Evolutionary conservation across 371 early-diverging fungal species (phyloP).

Genomic region (Mucor piriformis): DNA sequence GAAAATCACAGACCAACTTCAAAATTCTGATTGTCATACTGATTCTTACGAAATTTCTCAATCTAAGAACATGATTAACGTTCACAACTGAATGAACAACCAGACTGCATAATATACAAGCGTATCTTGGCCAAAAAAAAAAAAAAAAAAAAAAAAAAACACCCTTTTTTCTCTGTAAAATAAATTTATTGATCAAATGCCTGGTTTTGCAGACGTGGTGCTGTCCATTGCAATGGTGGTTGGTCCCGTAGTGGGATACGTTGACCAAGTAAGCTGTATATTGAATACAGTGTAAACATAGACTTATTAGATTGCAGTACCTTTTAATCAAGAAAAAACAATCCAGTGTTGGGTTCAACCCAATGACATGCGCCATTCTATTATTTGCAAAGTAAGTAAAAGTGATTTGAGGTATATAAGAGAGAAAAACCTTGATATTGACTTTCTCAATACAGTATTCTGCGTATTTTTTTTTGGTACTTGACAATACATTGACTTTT

Average conservation of each 20-base stretch:
- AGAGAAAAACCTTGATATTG: too few relatives aligned
- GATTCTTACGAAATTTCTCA: too few relatives aligned
- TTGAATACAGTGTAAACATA: neutral
- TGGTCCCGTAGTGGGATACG: constrained; percentile 32
- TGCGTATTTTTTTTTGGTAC: constrained; percentile 62
- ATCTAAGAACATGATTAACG: too few relatives aligned
- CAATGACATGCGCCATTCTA: constrained; percentile 32
- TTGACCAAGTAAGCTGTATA: constrained; percentile 29
- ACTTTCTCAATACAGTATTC: constrained; percentile 36
- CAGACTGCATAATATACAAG: too few relatives aligned
- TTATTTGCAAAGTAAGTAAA: constrained; percentile 32
- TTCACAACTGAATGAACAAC: too few relatives aligned
- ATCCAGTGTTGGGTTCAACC: constrained; percentile 37
- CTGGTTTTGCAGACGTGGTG: constrained; percentile 12
- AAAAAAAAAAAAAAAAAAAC: too few relatives aligned
- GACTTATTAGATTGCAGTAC: constrained; percentile 12
- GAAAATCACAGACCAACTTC: too few relatives aligned
- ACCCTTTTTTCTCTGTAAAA: too few relatives aligned
- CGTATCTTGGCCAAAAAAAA: too few relatives aligned
- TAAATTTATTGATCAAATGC: too few relatives aligned
- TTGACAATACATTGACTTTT: too few relatives aligned
- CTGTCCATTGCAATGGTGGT: constrained; percentile 31
- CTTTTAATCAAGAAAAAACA: constrained; percentile 28
- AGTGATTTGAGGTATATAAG: neutral
- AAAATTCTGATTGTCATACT: too few relatives aligned